A percentile compares a stretch with the other conserved stretches of the same genome.
Evolutionary conservation across 1,139 yeast genomes (phyloP).

Genomic region (Kodamaea sp.): DNA sequence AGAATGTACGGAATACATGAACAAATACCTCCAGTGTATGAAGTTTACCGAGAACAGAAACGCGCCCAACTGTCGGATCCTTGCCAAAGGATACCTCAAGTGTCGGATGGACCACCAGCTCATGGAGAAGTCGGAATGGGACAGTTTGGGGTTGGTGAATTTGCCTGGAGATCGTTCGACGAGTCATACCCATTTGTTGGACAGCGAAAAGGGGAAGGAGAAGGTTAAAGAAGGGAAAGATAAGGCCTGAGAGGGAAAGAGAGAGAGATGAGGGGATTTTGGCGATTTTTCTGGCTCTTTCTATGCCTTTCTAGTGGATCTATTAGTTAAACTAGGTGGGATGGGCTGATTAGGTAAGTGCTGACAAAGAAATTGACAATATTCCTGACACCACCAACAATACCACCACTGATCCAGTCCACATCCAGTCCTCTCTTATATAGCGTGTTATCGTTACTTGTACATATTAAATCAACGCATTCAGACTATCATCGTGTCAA

Average conservation of each 20-base stretch:
- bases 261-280: no score
- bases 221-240: neutral
- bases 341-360: no score
- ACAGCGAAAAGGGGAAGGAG: neutral
- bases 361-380: no score
- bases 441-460: no score
- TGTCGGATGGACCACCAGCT: constrained; percentile 91
- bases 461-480: no score
- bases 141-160: constrained; percentile 65
- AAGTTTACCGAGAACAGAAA: constrained; percentile 77
- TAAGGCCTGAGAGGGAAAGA: neutral
- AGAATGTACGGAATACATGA: constrained; percentile 79
- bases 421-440: no score
- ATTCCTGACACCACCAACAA: no score
- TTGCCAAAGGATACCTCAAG: constrained; percentile 78
- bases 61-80: constrained; percentile 82
- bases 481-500: no score
- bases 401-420: no score
- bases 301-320: no score
- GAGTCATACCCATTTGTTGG: constrained; percentile 7
- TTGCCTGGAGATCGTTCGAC: constrained; percentile 58
- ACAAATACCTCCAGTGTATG: constrained; percentile 74
- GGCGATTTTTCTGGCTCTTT: no score
- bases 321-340: no score
- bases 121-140: constrained; percentile 85